Percentiles rank a stretch among this genome's conserved stretches.
These are phyloP conservation scores for Murraya paniculata DNA, from an alignment of 345 rosid species.

Conservation along the genomic window DNA sequence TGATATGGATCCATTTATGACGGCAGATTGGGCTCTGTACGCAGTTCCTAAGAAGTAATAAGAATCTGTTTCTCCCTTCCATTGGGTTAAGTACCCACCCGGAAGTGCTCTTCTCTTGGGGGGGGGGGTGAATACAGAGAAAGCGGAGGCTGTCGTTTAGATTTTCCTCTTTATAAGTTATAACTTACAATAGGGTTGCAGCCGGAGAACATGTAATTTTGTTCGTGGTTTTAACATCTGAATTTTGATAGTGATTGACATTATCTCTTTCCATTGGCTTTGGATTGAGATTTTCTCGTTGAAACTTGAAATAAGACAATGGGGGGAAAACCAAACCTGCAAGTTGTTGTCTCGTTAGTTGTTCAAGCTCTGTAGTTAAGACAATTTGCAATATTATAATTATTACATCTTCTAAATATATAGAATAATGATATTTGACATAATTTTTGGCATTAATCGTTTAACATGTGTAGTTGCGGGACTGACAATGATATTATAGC, in stretches of 20 bases:
- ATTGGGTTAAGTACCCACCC: not conserved
- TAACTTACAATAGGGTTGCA: conserved; percentile 8
- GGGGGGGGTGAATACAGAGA: not conserved
- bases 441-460: too few species aligned
- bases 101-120: not conserved
- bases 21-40: conserved; percentile 43
- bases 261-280: not conserved
- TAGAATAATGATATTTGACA: too few species aligned
- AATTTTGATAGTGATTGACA: conserved; percentile 6
- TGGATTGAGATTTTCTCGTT: conserved; percentile 11
- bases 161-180: not conserved
- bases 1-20: conserved; percentile 82
- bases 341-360: not conserved
- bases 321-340: not conserved
- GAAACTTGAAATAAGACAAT: conserved; percentile 6
- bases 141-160: not conserved
- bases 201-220: conserved; percentile 18
- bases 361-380: too few species aligned
- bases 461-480: too few species aligned
- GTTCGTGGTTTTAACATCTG: not conserved
- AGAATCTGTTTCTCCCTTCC: conserved; percentile 1
- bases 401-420: too few species aligned
- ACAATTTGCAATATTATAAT: too few species aligned
- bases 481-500: too few species aligned
- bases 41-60: not conserved